Base-by-base conservation (phyloP, 495 filamentous ascomycete genomes). In the Penicillium diatomitis region DNA sequence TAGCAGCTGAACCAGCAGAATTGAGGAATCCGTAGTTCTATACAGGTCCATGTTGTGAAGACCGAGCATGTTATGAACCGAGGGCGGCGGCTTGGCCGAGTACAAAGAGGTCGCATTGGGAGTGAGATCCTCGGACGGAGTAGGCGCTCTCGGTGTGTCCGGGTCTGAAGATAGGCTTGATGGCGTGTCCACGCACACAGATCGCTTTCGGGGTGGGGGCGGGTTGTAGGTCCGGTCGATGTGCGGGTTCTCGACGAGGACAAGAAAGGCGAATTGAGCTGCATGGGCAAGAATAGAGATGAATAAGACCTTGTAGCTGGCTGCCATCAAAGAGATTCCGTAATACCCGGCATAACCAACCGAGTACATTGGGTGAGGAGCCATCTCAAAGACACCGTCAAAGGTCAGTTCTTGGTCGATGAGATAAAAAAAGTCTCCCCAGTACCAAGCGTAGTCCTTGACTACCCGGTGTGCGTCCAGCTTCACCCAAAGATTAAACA, bases 401-500 rank as follows among this genome's bases (percentile, higher is more conserved):
- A 98, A 97, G 32, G 92, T 96, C 60, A 98, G 75, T 62, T 96
- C 88, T 63, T 96, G 89, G 65, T 98, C 94, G 62, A 97, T 88
- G 64, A 98, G 83, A 71, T 88, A 98, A 75, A 98, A 98, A 71
- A 97, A 98, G 61, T 98, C 92, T 46, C 92, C 92, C 92, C 92
- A 98, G 70, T 97, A 98, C 92, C 92, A 98, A 20, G 92, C 92
- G 71, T 88, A 98, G 65, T 98, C 94, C 70, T 97, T 97, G 57
- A 98, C 92, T n/a, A 98, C 92, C 46, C 92, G 74, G 66, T 97
- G 92, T 12, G 92, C 92, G 65, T 98, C 92, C 48, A 98, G 74
- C 70, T 98, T 98, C 47, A 98, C 92, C 94, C 94, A 98, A 11
- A 96, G 79, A 67, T 98, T 98, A 76, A 98, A 97, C 48, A 83